Conservation (phyloP, 768 basidiomycete genomes). For the Tubosaeta brunneosetosa region DNA sequence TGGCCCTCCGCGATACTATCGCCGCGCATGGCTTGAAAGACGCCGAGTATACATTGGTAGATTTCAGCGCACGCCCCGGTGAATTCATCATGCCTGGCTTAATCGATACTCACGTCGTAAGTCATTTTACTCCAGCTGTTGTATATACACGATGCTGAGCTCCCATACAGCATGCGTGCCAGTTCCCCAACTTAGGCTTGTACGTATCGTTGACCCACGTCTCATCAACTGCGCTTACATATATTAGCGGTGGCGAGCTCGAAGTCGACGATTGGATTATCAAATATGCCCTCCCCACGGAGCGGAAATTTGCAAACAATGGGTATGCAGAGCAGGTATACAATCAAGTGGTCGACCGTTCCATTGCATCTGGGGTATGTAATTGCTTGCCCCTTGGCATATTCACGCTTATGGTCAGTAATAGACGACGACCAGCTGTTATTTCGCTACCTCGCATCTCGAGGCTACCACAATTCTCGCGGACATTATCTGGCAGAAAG, state of each 20-base stretch:
- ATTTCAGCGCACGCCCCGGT: conserved; percentile 36
- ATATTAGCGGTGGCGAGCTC: conserved; percentile 65
- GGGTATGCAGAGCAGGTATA: conserved; percentile 68
- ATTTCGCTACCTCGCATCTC: conserved; percentile 78
- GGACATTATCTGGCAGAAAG: conserved; percentile 55
- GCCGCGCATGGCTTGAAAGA: conserved; percentile 45
- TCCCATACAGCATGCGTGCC: conserved; percentile 27
- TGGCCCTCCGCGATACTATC: conserved; percentile 48
- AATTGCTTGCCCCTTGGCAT: background rate
- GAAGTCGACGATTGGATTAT: conserved; percentile 85
- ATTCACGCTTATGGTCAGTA: conserved; percentile 2
- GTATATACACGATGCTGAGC: background rate
- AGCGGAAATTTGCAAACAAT: conserved; percentile 63
- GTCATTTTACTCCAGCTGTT: conserved; percentile 21
- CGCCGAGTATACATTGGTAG: conserved; percentile 26
- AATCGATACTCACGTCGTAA: conserved; percentile 85
- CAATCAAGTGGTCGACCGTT: conserved; percentile 58
- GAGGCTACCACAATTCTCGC: conserved; percentile 76
- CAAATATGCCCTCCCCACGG: conserved; percentile 79
- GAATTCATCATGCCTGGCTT: conserved; percentile 83
- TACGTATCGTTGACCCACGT: conserved; percentile 1
- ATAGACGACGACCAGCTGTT: conserved; percentile 86
- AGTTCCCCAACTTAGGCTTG: conserved; percentile 38
- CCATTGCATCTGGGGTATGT: conserved; percentile 70
- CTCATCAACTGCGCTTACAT: background rate